Evolutionary conservation across 352 stramenopile genomes (phyloP), one percentile per base, ranked within the genome.

Genomic region (Pythium scleroteichum): DNA sequence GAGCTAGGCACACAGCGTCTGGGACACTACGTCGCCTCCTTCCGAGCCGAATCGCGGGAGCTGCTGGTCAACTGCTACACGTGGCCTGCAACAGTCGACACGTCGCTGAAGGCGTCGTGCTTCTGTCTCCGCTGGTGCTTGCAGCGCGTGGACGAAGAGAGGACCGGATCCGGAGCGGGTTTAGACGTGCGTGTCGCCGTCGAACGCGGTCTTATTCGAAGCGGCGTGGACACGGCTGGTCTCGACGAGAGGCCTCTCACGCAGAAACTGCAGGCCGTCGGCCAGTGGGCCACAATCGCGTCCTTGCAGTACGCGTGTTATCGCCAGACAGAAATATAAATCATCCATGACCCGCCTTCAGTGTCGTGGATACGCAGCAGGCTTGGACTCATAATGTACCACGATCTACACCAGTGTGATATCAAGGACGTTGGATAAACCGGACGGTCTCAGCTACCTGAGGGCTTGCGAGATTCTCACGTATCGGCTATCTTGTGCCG

Each of bases 21-120:
- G 10, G 58, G 50, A 16, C 44, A 65, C 29, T 65, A 65, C 47
- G 50, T 65, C 58, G 58, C 44, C 5, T 65, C 58, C 29, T 55
- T 51, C 41, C 45, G 23, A 6, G 20, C 4, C 17, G 44, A 59
- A 6, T 40, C 38, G 2, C 42, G 48, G 4, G 58, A 65, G 29
- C 38, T 65, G 14, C 17, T 52, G 39, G 35, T 44, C 33, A 65
- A 65, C 47, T 42, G 44, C 24, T 65, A 65, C 49, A 33, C 49
- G 29, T 65, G 58, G 58, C 58, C 58, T 12, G 8, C 26, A n/a
- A 12, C 13, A 19, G 5, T 26, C 22, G 14, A 13, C 29, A 24
- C 24, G 14, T 44, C n/a, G 19, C 27, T 14, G 6, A 12, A 56
- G 19, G 6, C 53, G 41, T 41, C 24, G 23, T 61, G 53, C 29